Evolutionary conservation across 768 basidiomycete species (phyloP).

Genomic region (Pulveroboletus sp.): DNA sequence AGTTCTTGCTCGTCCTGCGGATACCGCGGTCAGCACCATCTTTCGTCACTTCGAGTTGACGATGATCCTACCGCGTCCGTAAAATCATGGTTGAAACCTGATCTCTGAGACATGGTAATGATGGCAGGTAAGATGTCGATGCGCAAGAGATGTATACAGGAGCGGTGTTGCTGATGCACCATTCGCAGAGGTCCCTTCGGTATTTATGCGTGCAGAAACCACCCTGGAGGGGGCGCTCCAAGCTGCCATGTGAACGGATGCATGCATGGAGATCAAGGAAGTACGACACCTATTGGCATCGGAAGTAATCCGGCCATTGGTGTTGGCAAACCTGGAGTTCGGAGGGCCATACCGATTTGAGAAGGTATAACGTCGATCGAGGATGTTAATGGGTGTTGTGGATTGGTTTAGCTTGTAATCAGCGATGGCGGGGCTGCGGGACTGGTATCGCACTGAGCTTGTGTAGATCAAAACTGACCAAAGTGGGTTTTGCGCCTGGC

Average conservation of each 20-base stretch:
- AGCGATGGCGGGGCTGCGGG: neutral
- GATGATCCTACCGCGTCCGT: slow-evolving; percentile 7
- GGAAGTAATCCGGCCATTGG: slow-evolving; percentile 11
- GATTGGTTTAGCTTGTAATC: slow-evolving; percentile 8
- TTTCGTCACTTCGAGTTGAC: neutral
- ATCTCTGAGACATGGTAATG: slow-evolving; percentile 1
- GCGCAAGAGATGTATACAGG: neutral
- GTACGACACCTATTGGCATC: slow-evolving; percentile 11
- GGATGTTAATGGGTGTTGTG: slow-evolving; percentile 1
- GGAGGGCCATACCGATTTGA: slow-evolving; percentile 8
- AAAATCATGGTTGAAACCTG: slow-evolving; percentile 3
- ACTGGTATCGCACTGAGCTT: neutral
- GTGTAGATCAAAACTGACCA: slow-evolving; percentile 6
- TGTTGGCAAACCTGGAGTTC: slow-evolving; percentile 7
- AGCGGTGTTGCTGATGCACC: slow-evolving; percentile 5
- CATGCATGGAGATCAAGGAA: slow-evolving; percentile 12
- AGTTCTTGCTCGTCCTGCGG: slow-evolving; percentile 9
- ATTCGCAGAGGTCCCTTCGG: neutral
- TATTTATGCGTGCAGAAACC: slow-evolving; percentile 17
- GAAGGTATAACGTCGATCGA: neutral
- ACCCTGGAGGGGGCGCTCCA: slow-evolving; percentile 18
- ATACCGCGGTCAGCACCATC: slow-evolving; percentile 1
- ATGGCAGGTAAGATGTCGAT: neutral
- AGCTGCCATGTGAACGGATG: slow-evolving; percentile 13
- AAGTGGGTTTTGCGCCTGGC: slow-evolving; percentile 2